These are phyloP conservation scores for Ogataea hybrid DNA, from an alignment of 1,139 yeast species.

Conservation along the genomic window DNA sequence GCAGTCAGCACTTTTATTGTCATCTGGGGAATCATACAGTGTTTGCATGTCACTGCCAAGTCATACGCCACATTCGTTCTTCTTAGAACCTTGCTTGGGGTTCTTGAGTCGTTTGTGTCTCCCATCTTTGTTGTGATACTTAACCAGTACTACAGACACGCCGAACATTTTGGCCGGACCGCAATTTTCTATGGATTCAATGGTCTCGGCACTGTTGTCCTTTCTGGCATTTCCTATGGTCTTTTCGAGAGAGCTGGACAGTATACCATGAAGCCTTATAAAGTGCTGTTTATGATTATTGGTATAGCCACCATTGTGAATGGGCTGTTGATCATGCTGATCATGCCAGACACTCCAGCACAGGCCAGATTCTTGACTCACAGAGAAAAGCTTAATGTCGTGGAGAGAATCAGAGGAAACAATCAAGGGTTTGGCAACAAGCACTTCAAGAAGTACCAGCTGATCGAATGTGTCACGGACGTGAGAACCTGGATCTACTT, in stretches of 20 bases:
- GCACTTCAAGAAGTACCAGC: slow-evolving; percentile 34
- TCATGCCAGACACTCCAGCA: slow-evolving; percentile 55
- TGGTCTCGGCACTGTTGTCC: slow-evolving; percentile 26
- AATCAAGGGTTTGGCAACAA: slow-evolving; percentile 32
- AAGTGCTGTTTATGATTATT: slow-evolving; percentile 43
- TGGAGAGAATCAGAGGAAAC: slow-evolving; percentile 33
- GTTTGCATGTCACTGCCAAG: slow-evolving; percentile 32
- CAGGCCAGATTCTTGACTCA: slow-evolving; percentile 50
- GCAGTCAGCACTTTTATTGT: slow-evolving; percentile 14
- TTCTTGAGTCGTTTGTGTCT: slow-evolving; percentile 32
- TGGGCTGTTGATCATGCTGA: slow-evolving; percentile 44
- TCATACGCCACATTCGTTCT: slow-evolving; percentile 36
- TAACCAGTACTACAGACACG: slow-evolving; percentile 28
- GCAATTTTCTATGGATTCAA: slow-evolving; percentile 26
- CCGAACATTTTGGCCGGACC: slow-evolving; percentile 28
- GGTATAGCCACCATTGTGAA: slow-evolving; percentile 40
- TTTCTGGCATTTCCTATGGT: slow-evolving; percentile 23
- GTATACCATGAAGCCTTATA: slow-evolving; percentile 41
- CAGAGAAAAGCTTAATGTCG: slow-evolving; percentile 34
- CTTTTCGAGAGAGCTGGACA: slow-evolving; percentile 24
- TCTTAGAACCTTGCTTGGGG: slow-evolving; percentile 36
- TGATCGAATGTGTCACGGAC: slow-evolving; percentile 33
- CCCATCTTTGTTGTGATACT: slow-evolving; percentile 30
- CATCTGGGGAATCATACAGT: slow-evolving; percentile 23
- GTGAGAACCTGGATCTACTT: slow-evolving; percentile 33